phyloP scores from a whole-genome alignment of 108 stramenopile genomes.

The Aurantiochytrium sp. region DNA sequence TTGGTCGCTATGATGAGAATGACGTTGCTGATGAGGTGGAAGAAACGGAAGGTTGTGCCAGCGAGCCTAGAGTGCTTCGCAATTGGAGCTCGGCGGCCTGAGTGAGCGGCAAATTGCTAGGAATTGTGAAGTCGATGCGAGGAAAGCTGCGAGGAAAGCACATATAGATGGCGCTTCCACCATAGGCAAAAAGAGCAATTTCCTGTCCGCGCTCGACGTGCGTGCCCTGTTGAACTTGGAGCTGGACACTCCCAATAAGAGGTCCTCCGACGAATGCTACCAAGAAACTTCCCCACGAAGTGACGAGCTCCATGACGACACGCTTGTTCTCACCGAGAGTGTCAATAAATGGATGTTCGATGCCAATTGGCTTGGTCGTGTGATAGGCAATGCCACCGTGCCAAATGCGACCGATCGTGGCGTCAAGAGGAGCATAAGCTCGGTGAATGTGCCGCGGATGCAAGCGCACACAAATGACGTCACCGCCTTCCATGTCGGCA shows the following conservation, averaged over 20 bases:
- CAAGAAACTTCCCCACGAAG: neutral
- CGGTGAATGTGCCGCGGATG: constrained; percentile 10
- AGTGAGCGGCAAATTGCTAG: neutral
- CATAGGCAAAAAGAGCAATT: neutral
- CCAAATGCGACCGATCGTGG: neutral
- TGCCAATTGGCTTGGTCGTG: constrained; percentile 6
- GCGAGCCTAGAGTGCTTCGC: neutral
- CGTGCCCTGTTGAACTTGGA: neutral
- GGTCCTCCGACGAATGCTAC: neutral
- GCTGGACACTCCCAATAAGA: neutral
- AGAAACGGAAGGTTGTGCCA: neutral
- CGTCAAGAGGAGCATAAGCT: neutral
- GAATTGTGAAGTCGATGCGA: neutral
- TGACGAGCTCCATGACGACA: neutral
- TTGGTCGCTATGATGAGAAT: too few relatives aligned
- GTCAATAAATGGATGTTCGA: neutral
- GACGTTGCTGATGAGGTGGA: too few relatives aligned
- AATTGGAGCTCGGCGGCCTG: neutral
- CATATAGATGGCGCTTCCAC: constrained; percentile 4
- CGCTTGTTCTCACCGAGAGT: neutral
- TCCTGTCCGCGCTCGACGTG: neutral
- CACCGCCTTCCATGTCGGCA: neutral
- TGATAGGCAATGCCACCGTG: neutral
- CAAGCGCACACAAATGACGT: neutral
- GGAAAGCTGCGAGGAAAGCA: neutral